Evolutionary conservation across 139 green algal genomes (phyloP).

Genomic region (Zygnema cylindricum): DNA sequence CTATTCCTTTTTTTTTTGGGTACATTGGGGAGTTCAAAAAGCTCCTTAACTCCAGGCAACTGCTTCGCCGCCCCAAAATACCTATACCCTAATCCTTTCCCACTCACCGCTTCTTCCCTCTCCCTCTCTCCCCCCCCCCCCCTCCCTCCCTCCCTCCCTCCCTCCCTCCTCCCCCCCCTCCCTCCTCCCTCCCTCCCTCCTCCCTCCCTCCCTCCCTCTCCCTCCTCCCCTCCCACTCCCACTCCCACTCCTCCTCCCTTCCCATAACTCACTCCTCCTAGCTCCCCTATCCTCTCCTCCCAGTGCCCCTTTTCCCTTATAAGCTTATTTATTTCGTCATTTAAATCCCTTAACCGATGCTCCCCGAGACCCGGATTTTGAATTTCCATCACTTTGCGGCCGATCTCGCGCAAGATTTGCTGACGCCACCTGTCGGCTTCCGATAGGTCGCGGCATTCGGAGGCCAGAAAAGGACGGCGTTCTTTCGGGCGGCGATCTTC

Average conservation of each 20-base stretch:
- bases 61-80: constrained; percentile 99
- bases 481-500: constrained; percentile 64
- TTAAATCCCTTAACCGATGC: constrained; percentile 94
- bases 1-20: constrained; percentile 59
- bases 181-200: constrained; percentile 95
- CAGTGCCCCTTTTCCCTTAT: constrained; percentile 97
- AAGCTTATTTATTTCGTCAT: constrained; percentile 99
- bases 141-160: constrained; percentile 63
- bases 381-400: constrained; percentile 98
- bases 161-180: constrained; percentile 83
- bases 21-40: constrained; percentile 89
- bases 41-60: constrained; percentile 75
- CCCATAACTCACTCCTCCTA: constrained; percentile 94
- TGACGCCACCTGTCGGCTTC: constrained; percentile 95
- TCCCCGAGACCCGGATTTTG: constrained; percentile 97
- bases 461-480: constrained; percentile 87
- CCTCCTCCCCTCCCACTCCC: constrained; percentile 56
- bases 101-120: constrained; percentile 5
- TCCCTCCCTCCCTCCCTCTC: constrained; percentile 60
- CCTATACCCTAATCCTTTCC: constrained; percentile 76
- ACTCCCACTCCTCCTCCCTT: constrained; percentile 69
- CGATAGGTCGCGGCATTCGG: constrained; percentile 87
- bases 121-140: constrained; percentile 14
- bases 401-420: constrained; percentile 95
- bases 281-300: constrained; percentile 93